These are phyloP conservation scores for Verticillium tricorpus DNA, from an alignment of 2,329 filamentous ascomycete species.

Conservation along the genomic window DNA sequence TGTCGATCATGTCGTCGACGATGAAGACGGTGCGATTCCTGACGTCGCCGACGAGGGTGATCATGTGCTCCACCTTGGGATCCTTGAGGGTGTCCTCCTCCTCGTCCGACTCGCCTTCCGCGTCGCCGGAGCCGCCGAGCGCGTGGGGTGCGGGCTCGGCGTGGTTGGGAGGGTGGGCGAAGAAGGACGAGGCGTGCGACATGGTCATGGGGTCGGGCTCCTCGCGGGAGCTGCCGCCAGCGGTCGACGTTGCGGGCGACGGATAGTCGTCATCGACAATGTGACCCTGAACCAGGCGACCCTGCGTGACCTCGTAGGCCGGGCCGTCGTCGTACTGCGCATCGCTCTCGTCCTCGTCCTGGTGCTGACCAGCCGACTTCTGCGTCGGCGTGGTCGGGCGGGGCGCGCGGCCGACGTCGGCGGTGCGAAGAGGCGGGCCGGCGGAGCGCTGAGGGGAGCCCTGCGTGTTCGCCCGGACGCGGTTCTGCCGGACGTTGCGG, in stretches of 20 bases:
- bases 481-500: slow-evolving; percentile 8
- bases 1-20: slow-evolving; percentile 99
- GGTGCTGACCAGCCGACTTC: not conserved
- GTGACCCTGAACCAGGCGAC: slow-evolving; percentile 86
- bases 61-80: slow-evolving; percentile 82
- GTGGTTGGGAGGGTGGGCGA: slow-evolving; percentile 37
- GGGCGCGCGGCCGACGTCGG: slow-evolving; percentile 11
- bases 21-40: slow-evolving; percentile 85
- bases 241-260: slow-evolving; percentile 67
- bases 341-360: slow-evolving; percentile 29
- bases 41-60: slow-evolving; percentile 95
- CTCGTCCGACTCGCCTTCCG: slow-evolving; percentile 78
- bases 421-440: slow-evolving; percentile 4
- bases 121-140: slow-evolving; percentile 81
- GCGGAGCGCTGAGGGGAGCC: slow-evolving; percentile 10
- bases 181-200: slow-evolving; percentile 76
- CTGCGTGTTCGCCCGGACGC: slow-evolving; percentile 9
- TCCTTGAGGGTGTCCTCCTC: slow-evolving; percentile 87
- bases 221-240: slow-evolving; percentile 60
- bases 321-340: slow-evolving; percentile 71
- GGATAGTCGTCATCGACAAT: slow-evolving; percentile 92
- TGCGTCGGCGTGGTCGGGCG: slow-evolving; percentile 9
- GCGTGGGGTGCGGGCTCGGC: slow-evolving; percentile 62
- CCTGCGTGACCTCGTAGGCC: slow-evolving; percentile 85
- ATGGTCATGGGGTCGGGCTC: slow-evolving; percentile 73